These are phyloP conservation scores for Tetrapyrgos nigripes DNA, from an alignment of 1,284 basidiomycete species.

Conservation along the genomic window DNA sequence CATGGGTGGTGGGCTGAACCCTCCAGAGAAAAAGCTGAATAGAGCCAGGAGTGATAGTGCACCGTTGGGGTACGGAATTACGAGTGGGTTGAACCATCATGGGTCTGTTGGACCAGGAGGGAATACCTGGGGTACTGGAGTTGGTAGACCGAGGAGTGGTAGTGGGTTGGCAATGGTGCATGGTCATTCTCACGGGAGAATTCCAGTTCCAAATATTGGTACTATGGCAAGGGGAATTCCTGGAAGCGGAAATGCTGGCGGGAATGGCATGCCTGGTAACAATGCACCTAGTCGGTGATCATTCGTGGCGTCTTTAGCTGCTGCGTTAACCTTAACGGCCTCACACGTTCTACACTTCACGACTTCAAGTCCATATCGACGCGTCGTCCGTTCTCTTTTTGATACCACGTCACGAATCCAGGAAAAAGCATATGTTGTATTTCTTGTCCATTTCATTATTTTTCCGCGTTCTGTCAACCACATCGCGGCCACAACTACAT, in stretches of 20 bases:
- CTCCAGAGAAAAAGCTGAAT: slow-evolving; percentile 7
- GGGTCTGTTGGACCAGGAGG: slow-evolving; percentile 19
- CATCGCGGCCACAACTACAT: no score
- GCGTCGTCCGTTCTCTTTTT: background rate
- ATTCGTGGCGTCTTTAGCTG: no score
- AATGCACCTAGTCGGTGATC: background rate
- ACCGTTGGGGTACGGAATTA: slow-evolving; percentile 51
- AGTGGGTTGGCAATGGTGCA: slow-evolving; percentile 37
- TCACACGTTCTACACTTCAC: background rate
- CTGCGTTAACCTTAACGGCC: no score
- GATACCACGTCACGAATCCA: no score
- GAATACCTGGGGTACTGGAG: slow-evolving; percentile 32
- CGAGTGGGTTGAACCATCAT: slow-evolving; percentile 22
- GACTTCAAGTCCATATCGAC: background rate
- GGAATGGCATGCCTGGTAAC: background rate
- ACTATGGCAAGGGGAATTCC: background rate
- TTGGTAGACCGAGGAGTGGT: slow-evolving; percentile 51
- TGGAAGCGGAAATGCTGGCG: background rate
- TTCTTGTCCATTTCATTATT: background rate
- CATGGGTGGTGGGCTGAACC: slow-evolving; percentile 5
- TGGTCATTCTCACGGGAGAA: background rate
- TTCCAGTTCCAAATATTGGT: background rate
- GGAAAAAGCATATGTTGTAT: background rate
- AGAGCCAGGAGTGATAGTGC: slow-evolving; percentile 59
- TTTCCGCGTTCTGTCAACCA: background rate